phyloP scores from a whole-genome alignment of 129 eudicot species.

The Cynara cardunculus region DNA sequence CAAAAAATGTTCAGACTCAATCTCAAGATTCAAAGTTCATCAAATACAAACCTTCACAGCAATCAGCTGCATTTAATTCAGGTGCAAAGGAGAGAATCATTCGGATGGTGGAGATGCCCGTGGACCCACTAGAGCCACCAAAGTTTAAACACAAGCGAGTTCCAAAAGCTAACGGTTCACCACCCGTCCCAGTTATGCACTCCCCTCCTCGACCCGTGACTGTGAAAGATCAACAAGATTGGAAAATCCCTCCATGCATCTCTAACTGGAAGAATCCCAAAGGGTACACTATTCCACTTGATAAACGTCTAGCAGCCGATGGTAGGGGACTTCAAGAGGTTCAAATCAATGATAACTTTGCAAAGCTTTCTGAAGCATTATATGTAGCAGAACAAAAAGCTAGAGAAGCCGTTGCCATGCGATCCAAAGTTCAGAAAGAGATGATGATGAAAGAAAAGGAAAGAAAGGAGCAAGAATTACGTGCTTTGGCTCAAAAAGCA shows the following conservation, averaged over 20 bases:
- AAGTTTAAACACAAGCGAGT: constrained; percentile 95
- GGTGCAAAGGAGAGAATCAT: constrained; percentile 88
- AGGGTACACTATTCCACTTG: constrained; percentile 89
- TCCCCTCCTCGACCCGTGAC: constrained; percentile 96
- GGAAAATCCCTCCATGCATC: constrained; percentile 95
- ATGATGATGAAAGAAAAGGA: constrained; percentile 90
- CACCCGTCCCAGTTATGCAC: constrained; percentile 93
- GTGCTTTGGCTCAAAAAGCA: constrained; percentile 79
- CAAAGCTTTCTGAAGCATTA: constrained; percentile 79
- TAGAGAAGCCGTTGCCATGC: constrained; percentile 76
- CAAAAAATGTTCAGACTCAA: constrained; percentile 68
- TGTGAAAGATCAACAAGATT: constrained; percentile 87
- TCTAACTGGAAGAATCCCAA: constrained; percentile 97
- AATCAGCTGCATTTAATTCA: constrained; percentile 77
- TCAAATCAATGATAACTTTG: constrained; percentile 83
- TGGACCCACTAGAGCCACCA: constrained; percentile 91
- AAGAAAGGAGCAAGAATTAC: constrained; percentile 72
- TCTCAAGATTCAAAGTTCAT: constrained; percentile 67
- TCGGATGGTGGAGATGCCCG: constrained; percentile 91
- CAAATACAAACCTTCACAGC: constrained; percentile 87
- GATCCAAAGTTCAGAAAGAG: constrained; percentile 90
- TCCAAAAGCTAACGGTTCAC: constrained; percentile 87
- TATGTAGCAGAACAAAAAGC: constrained; percentile 90
- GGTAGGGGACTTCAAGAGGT: constrained; percentile 95
- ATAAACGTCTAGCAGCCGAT: constrained; percentile 93